Percentiles rank a stretch among this genome's conserved stretches.
These are phyloP conservation scores for Globisporangium apiculatum DNA, from an alignment of 352 stramenopile species.

Conservation along the genomic window DNA sequence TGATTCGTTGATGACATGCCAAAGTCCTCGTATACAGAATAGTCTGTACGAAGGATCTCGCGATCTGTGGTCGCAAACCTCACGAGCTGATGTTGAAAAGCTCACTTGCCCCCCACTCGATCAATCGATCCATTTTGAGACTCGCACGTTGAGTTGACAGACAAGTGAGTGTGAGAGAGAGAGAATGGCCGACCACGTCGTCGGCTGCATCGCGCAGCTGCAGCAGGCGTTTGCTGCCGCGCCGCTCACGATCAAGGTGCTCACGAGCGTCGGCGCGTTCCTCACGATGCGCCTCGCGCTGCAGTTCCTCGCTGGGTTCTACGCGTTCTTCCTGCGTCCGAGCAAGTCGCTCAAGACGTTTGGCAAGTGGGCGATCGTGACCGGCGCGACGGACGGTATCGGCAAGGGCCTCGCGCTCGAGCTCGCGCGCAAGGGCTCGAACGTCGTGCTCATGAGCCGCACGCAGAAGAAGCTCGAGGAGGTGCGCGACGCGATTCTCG, in stretches of 20 bases:
- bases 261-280: slow-evolving; percentile 34
- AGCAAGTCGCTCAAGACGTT: slow-evolving; percentile 92
- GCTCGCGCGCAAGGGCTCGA: slow-evolving; percentile 96
- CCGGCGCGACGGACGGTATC: slow-evolving; percentile 94
- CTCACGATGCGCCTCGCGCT: slow-evolving; percentile 48
- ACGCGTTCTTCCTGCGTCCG: slow-evolving; percentile 90
- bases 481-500: slow-evolving; percentile 90
- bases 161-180: too few species aligned
- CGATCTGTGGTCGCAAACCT: too few species aligned
- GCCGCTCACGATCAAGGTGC: slow-evolving; percentile 35
- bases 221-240: slow-evolving; percentile 23
- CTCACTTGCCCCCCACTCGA: too few species aligned
- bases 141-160: neutral
- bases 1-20: neutral
- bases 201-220: slow-evolving; percentile 18
- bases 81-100: too few species aligned
- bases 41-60: neutral
- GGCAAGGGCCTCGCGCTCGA: slow-evolving; percentile 91
- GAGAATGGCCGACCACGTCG: slow-evolving; percentile 6
- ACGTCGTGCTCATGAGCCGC: slow-evolving; percentile 96
- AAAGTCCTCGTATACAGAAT: neutral
- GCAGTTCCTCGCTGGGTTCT: slow-evolving; percentile 42
- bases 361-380: slow-evolving; percentile 97
- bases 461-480: slow-evolving; percentile 95
- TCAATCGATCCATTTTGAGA: slow-evolving; percentile 1